phyloP scores from a whole-genome alignment of 2,329 filamentous ascomycete genomes.

The Cladosporium sp. region DNA sequence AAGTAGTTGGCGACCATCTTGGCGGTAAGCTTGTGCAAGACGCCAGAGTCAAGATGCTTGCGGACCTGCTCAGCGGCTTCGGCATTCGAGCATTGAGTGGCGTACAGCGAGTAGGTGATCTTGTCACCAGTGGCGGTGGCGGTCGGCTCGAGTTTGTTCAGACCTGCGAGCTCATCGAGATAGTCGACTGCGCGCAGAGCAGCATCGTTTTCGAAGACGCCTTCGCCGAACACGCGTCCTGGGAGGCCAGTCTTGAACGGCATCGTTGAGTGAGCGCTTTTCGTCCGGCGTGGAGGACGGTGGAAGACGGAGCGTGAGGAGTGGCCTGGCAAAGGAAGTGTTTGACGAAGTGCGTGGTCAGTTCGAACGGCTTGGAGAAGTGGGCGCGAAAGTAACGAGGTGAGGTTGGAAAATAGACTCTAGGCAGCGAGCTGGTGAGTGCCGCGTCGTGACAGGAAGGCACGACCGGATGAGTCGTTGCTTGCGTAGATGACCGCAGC shows the following conservation, averaged over 20 bases:
- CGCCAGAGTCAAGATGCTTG: conserved; percentile 14
- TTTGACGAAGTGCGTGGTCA: not conserved
- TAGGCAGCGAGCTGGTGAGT: not conserved
- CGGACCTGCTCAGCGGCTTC: conserved; percentile 8
- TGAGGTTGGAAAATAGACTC: not conserved
- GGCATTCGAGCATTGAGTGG: conserved; percentile 3
- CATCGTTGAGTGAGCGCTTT: not conserved
- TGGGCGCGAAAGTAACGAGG: not conserved
- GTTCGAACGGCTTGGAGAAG: too few relatives aligned
- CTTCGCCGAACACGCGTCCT: not conserved
- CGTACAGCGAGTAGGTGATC: conserved; percentile 15
- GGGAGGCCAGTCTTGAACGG: not conserved
- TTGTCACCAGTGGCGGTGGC: conserved; percentile 7
- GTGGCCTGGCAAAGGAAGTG: too few relatives aligned
- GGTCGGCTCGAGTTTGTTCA: not conserved
- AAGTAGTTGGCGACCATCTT: conserved; percentile 15
- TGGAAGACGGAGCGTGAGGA: too few relatives aligned
- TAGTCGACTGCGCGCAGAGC: not conserved
- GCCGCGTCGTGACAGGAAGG: not conserved
- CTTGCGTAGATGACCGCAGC: not conserved
- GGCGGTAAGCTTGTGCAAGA: conserved; percentile 10
- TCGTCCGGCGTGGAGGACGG: too few relatives aligned
- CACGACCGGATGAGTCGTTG: not conserved
- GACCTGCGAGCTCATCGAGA: not conserved
- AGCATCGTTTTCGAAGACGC: conserved; percentile 2